Percentiles rank a stretch among this genome's conserved stretches.
phyloP scores from a whole-genome alignment of 768 basidiomycete genomes.

The Dioszegia hungarica region DNA sequence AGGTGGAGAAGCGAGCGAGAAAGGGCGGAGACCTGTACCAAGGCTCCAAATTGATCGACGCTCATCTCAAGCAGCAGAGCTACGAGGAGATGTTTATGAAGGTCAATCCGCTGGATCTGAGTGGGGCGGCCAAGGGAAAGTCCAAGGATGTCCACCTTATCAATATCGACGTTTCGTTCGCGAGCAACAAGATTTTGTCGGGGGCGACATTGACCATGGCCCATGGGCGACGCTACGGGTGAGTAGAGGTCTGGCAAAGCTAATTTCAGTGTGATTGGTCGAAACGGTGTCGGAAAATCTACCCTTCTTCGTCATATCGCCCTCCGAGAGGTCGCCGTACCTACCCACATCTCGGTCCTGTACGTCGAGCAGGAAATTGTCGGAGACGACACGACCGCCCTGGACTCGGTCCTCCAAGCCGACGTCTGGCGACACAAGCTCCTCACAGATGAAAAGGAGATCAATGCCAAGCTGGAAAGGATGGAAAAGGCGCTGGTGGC shows the following conservation, averaged over 20 bases:
- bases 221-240: slow-evolving; percentile 45
- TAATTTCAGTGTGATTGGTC: slow-evolving; percentile 46
- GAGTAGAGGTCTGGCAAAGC: slow-evolving; percentile 10
- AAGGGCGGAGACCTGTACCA: slow-evolving; percentile 74
- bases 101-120: slow-evolving; percentile 83
- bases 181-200: slow-evolving; percentile 82
- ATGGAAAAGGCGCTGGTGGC: slow-evolving; percentile 61
- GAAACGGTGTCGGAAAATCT: slow-evolving; percentile 82
- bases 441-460: slow-evolving; percentile 70
- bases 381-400: slow-evolving; percentile 86
- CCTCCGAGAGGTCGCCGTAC: slow-evolving; percentile 88
- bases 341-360: slow-evolving; percentile 89
- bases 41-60: slow-evolving; percentile 89
- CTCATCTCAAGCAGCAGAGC: slow-evolving; percentile 91
- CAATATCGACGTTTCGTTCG: slow-evolving; percentile 93
- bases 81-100: slow-evolving; percentile 99
- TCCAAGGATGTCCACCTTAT: slow-evolving; percentile 94
- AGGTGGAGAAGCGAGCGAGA: slow-evolving; percentile 91
- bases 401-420: slow-evolving; percentile 96
- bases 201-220: slow-evolving; percentile 48
- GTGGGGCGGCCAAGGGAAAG: slow-evolving; percentile 77
- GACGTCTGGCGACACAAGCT: slow-evolving; percentile 97
- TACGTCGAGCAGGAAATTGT: slow-evolving; percentile 99
- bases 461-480: slow-evolving; percentile 68
- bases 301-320: slow-evolving; percentile 91